These are phyloP conservation scores for Rachicladosporium sp. DNA, from an alignment of 2,329 filamentous ascomycete genomes.

Conservation along the genomic window DNA sequence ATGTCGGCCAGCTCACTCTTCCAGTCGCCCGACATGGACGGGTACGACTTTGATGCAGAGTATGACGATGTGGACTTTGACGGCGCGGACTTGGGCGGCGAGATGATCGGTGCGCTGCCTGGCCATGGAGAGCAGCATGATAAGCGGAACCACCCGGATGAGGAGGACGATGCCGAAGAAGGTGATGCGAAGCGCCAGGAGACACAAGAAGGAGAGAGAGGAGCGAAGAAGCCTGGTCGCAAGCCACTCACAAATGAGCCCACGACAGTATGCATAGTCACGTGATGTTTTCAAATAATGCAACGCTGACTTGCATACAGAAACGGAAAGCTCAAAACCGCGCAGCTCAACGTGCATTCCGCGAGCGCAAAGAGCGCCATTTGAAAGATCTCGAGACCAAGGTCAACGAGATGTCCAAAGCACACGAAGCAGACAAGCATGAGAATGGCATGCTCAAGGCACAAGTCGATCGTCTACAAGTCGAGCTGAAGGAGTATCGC, in stretches of 20 bases:
- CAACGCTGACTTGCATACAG: conserved; percentile 32
- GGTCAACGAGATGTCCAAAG: conserved; percentile 58
- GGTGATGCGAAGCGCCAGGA: conserved; percentile 66
- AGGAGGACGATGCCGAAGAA: conserved; percentile 49
- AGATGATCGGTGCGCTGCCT: conserved; percentile 67
- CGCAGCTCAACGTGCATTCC: conserved; percentile 83
- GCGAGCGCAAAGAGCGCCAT: conserved; percentile 89
- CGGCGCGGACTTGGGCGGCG: conserved; percentile 40
- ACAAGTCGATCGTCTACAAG: conserved; percentile 78
- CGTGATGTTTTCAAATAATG: no score
- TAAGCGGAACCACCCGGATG: conserved; percentile 61
- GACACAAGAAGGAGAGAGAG: conserved; percentile 69
- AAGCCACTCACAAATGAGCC: conserved; percentile 94
- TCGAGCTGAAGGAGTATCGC: conserved; percentile 79
- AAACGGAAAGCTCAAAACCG: conserved; percentile 94
- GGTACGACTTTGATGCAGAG: conserved; percentile 60
- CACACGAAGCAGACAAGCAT: conserved; percentile 67
- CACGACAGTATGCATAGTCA: conserved; percentile 62
- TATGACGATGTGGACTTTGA: conserved; percentile 48
- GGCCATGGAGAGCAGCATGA: conserved; percentile 34
- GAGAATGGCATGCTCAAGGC: conserved; percentile 75
- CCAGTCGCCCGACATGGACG: conserved; percentile 59
- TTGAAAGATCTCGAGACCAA: conserved; percentile 70
- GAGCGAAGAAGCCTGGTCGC: conserved; percentile 86
- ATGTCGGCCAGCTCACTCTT: conserved; percentile 12